phyloP scores from a whole-genome alignment of 495 filamentous ascomycete species.

The Cairneyella variabilis region DNA sequence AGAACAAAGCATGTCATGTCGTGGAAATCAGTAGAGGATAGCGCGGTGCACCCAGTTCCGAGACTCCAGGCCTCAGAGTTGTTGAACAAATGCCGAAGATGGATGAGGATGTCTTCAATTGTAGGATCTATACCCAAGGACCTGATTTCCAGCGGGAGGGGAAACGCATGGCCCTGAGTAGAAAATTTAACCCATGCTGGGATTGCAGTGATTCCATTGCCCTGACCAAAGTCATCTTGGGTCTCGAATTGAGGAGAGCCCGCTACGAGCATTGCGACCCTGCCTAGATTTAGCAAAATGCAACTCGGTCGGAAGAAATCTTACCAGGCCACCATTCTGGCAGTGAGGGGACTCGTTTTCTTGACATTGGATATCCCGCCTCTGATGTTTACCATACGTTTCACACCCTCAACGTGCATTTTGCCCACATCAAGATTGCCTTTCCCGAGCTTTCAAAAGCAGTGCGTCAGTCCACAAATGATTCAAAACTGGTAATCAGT shows the following conservation, averaged over 20 bases:
- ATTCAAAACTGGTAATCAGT: no score
- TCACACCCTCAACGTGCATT: slow-evolving; percentile 50
- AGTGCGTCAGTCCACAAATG: neutral
- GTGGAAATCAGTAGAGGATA: slow-evolving; percentile 37
- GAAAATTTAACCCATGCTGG: slow-evolving; percentile 38
- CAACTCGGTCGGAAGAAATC: neutral
- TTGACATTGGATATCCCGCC: slow-evolving; percentile 44
- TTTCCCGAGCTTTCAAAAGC: slow-evolving; percentile 39
- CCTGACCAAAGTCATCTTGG: slow-evolving; percentile 43
- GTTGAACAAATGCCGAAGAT: slow-evolving; percentile 38
- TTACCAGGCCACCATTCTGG: slow-evolving; percentile 50
- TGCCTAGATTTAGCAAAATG: slow-evolving; percentile 22
- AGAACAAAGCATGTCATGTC: slow-evolving; percentile 48
- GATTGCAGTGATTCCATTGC: slow-evolving; percentile 42
- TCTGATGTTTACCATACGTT: slow-evolving; percentile 39
- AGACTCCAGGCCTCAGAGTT: slow-evolving; percentile 2
- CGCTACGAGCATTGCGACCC: slow-evolving; percentile 49
- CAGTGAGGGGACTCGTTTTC: slow-evolving; percentile 46
- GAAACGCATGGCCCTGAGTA: neutral
- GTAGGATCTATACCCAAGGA: slow-evolving; percentile 28
- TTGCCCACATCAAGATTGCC: slow-evolving; percentile 38
- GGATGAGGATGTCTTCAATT: slow-evolving; percentile 36
- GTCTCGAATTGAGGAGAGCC: slow-evolving; percentile 44
- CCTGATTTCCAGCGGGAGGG: slow-evolving; percentile 16
- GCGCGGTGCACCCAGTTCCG: slow-evolving; percentile 17